Base-by-base conservation (phyloP, 768 basidiomycete genomes). In the Podaxis carcinomalis region DNA sequence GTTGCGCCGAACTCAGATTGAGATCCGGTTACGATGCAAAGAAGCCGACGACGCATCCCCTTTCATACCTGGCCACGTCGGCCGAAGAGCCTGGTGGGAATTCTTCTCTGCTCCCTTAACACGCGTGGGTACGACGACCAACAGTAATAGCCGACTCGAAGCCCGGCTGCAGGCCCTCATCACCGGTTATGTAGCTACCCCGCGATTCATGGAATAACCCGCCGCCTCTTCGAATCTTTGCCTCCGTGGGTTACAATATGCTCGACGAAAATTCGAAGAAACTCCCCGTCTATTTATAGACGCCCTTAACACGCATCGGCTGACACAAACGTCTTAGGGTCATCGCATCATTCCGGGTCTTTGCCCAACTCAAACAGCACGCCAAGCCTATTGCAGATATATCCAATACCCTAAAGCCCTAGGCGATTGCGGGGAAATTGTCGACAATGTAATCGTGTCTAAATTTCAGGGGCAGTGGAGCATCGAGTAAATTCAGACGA, bases 21-120 rank as follows among this genome's bases (percentile, higher is more conserved):
- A 60, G 59, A 60, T 60, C 59, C 59, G 59, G 40, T 21, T 46
- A 35, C 4, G 51, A 44, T 32, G 32, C 32, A 23, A 54, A 25
- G 47, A 58, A 58, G 54, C 40, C 27, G 54, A 14, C 40, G 40
- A 14, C 44, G 3, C 53, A 60, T 52, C 59, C 32, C 58, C 59
- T 32, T 60, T 40, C 51, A 35, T 28, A n/a, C 19, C 32, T 9
- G 36, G 5, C 6, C 35, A 39, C 36, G 25, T 60, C 59, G 59
- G 59, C 59, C 59, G 59, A 60, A 46, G 50, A 19, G 19, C n/a
- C 42, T 21, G 59, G 51, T 60, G 51, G 59, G 59, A 60, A 60
- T 54, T 36, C 57, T 32, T 10, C 36, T 13, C 23, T 32, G 42
- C n/a, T 32, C 21, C 11, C 19, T 37, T 36, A 50, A 50, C 27